Base-by-base conservation (phyloP, 2,329 filamentous ascomycete genomes). In the Pseudomassariella vexata region DNA sequence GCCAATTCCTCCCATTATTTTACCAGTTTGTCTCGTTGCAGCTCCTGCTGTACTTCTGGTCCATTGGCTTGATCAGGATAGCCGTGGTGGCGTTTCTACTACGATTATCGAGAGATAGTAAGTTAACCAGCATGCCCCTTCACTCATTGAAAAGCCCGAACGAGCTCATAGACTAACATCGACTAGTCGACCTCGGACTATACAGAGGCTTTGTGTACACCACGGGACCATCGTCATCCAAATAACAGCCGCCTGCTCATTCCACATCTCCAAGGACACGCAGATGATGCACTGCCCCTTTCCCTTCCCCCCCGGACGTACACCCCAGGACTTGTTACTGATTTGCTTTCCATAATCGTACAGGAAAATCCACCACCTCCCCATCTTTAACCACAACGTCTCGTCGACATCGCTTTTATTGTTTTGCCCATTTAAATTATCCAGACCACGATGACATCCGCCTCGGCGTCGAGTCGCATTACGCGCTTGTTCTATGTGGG, bases 361-460 rank as follows among this genome's bases (percentile, higher is more conserved):
- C n/a, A n/a, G n/a, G n/a, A n/a, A n/a, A n/a, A n/a, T n/a, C n/a
- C n/a, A n/a, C n/a, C n/a, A n/a, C n/a, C n/a, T n/a, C n/a, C n/a
- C n/a, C n/a, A n/a, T n/a, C n/a, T n/a, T n/a, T n/a, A n/a, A n/a
- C n/a, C n/a, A n/a, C 15, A 11, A 12, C 5, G 10, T 19, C 6
- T 18, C 14, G 44, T 63, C 5, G 61, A 65, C 25, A 30, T 55
- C 8, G 38, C 47, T 22, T 47, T 63, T 8, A 39, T 63, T 15
- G 38, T 47, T 4, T 42, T 64, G 16, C 56, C 60, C 2, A 50
- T 59, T 17, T 62, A 53, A 54, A 51, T 60, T 9, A 52, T 63
- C 16, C 45, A 49, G 10, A 50, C 28, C 22, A 60, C 57, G 33
- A 57, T 60, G 49, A 55, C 55, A 31, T 56, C 47, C 26, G 56